A percentile compares a stretch with the other conserved stretches of the same genome.
phyloP scores from a whole-genome alignment of 306 rosid genomes.

The Luffa aegyptiaca region DNA sequence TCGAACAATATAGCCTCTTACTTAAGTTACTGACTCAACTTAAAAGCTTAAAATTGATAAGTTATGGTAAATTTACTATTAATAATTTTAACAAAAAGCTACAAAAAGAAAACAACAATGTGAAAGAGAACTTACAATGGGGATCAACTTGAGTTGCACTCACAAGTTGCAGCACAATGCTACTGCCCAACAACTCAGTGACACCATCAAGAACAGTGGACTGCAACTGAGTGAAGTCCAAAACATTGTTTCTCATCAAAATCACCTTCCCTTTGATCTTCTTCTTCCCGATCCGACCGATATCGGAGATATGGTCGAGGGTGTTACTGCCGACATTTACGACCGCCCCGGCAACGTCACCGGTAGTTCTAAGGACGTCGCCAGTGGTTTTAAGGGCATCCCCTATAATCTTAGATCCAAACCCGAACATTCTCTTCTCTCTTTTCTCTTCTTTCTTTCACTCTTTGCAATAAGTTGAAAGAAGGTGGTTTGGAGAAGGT shows the following conservation, averaged over 20 bases:
- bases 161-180: slow-evolving; percentile 43
- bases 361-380: not conserved
- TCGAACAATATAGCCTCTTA: no score
- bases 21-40: no score
- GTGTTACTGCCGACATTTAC: not conserved
- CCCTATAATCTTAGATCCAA: not conserved
- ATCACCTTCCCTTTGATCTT: slow-evolving; percentile 46
- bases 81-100: no score
- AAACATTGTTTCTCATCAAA: slow-evolving; percentile 55
- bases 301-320: not conserved
- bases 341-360: not conserved
- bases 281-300: not conserved
- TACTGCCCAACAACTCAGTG: slow-evolving; percentile 41
- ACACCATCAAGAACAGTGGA: slow-evolving; percentile 25
- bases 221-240: no score
- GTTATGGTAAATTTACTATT: no score
- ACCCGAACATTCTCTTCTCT: not conserved
- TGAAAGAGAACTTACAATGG: slow-evolving; percentile 18
- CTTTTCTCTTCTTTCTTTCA: no score
- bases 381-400: no score
- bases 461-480: no score
- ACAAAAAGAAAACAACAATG: no score
- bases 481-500: no score
- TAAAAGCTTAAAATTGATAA: no score
- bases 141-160: slow-evolving; percentile 33